phyloP scores from a whole-genome alignment of 2,329 filamentous ascomycete species.

The Delphinella strobiligena region DNA sequence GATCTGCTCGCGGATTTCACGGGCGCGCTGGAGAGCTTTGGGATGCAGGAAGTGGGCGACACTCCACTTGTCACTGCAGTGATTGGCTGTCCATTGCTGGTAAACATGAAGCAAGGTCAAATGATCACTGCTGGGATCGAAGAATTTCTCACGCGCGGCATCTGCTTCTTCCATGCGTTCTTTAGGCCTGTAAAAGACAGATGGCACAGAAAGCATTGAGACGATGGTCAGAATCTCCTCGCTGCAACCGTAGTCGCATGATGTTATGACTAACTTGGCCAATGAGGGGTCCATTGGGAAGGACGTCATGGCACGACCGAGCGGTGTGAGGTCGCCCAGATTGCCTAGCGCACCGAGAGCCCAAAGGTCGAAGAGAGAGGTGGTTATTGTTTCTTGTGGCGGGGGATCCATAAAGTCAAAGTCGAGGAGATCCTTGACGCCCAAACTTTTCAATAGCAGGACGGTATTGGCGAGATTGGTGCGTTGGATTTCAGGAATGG shows the following conservation, averaged over 20 bases:
- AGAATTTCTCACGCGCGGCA: constrained; percentile 91
- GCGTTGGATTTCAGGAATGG: constrained; percentile 93
- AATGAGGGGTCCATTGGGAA: constrained; percentile 97
- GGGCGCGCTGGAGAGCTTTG: constrained; percentile 83
- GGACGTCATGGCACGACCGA: constrained; percentile 87
- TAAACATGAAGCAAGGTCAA: constrained; percentile 93
- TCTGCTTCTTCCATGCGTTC: constrained; percentile 96
- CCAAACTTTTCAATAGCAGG: constrained; percentile 82
- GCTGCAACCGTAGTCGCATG: constrained; percentile 71
- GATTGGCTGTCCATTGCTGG: constrained; percentile 86
- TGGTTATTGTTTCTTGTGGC: constrained; percentile 94
- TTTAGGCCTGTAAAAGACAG: constrained; percentile 92
- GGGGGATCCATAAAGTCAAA: constrained; percentile 99
- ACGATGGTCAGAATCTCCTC: constrained; percentile 99
- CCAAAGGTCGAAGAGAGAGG: constrained; percentile 95
- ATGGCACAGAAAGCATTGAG: constrained; percentile 92
- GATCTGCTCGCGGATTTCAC: constrained; percentile 89
- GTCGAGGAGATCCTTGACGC: constrained; percentile 85
- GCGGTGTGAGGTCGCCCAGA: constrained; percentile 74
- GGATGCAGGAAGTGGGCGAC: constrained; percentile 84
- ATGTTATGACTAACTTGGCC: constrained; percentile 87
- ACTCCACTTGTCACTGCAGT: constrained; percentile 84
- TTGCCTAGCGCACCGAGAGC: constrained; percentile 89
- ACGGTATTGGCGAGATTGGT: constrained; percentile 95
- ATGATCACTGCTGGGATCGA: constrained; percentile 94